Evolutionary conservation across 2,329 filamentous ascomycete genomes (phyloP).

Genomic region (Cladosporium colombiae): DNA sequence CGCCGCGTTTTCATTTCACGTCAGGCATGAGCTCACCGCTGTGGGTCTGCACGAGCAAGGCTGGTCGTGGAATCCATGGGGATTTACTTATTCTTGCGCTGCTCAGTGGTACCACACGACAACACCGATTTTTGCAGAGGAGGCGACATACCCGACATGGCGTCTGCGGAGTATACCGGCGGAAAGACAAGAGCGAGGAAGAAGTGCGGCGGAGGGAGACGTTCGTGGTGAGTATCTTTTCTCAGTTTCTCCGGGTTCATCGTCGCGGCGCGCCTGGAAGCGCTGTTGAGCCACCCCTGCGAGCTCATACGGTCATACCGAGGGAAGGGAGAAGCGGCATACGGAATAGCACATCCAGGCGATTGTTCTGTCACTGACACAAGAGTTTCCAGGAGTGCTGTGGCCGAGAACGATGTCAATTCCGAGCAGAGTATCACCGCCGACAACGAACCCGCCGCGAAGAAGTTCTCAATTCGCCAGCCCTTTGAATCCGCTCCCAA

Average conservation of each 20-base stretch:
- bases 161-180: not conserved
- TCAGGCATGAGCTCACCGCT: not conserved
- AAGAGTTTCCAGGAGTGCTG: not conserved
- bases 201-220: not conserved
- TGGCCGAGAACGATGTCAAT: not conserved
- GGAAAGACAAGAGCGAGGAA: not conserved
- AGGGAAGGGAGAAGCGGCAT: not conserved
- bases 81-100: not conserved
- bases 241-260: not conserved
- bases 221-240: not conserved
- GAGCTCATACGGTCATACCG: not conserved
- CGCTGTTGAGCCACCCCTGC: not conserved
- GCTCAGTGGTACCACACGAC: not conserved
- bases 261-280: not conserved
- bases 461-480: not conserved
- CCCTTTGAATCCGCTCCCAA: not conserved
- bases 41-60: not conserved
- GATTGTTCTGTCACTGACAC: not conserved
- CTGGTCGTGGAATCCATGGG: not conserved
- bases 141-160: not conserved
- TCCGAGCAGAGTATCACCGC: not conserved
- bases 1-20: not conserved
- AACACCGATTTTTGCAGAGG: not conserved
- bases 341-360: not conserved
- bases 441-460: not conserved